Percentiles rank a stretch among this genome's conserved stretches.
Conservation (phyloP, 768 basidiomycete genomes). For the Phaffia tasmanica region DNA sequence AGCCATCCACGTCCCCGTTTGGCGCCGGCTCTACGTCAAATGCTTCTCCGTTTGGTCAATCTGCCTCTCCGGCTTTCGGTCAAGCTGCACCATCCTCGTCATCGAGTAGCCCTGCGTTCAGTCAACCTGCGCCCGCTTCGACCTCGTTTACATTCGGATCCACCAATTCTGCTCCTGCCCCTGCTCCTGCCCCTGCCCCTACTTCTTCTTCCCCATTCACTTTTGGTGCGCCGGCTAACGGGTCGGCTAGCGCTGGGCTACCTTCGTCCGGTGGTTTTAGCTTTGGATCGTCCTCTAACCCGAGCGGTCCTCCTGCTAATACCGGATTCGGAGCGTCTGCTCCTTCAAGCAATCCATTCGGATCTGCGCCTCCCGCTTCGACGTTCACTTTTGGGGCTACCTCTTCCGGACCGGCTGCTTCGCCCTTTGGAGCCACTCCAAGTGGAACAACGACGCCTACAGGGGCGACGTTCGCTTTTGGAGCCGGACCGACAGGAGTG, state of each 20-base stretch:
- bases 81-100: no score
- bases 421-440: no score
- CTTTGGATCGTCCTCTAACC: constrained; percentile 12
- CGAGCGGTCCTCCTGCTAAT: neutral
- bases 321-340: constrained; percentile 9
- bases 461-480: no score
- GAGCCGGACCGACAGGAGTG: neutral
- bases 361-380: neutral
- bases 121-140: no score
- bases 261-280: neutral
- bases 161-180: neutral
- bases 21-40: no score
- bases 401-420: no score
- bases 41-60: no score
- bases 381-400: constrained; percentile 12
- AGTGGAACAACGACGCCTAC: constrained; percentile 1
- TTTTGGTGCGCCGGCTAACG: neutral
- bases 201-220: neutral
- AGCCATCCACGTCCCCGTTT: no score
- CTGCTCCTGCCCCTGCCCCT: neutral
- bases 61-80: no score
- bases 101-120: no score
- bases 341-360: neutral
- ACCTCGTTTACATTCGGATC: neutral
- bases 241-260: neutral